Base-by-base conservation (phyloP, 2,329 filamentous ascomycete genomes). In the Nemania sp. region DNA sequence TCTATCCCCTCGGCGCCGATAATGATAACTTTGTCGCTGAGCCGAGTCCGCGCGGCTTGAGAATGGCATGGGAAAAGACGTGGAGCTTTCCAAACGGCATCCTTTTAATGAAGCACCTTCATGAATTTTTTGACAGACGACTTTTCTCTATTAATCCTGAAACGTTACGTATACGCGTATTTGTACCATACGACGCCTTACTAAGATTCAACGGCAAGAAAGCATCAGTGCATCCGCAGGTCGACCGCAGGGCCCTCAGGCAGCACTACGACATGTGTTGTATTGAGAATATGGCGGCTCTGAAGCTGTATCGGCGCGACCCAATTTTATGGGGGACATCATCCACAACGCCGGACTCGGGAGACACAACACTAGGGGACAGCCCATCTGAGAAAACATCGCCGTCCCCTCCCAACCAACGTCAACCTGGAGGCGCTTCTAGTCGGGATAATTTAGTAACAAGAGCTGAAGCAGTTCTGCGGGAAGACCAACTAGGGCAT, bases 11-110 rank as follows among this genome's bases (percentile, higher is more conserved):
- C 29, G 4, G 55, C 18, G n/a, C 29, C 29, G 1, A 27, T 35
- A 43, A 43, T 26, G 29, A 55, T 0, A n/a, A 24, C 55, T 13
- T 22, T 56, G 15, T n/a, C n/a, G n/a, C n/a, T n/a, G 38, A 56
- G 29, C 3, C 45, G 29, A 60, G 51, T 61, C 27, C 26, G n/a
- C 52, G 43, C 8, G 45, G 43, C 52, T 66, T 49, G 11, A 24
- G 45, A 8, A 47, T n/a, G 61, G n/a, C 61, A 20, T 64, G 61
- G 56, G 15, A 61, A 47, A 61, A 53, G 5, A 68, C 66, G n/a
- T 62, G 35, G 61, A 62, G n/a, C 27, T 10, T 18, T 13, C 47
- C 7, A 6, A 68, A 65, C 15, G 45, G 57, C 13, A 65, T 68
- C 27, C 52, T 65, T 26, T 54, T 64, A 1, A 57, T 45, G 26